Conservation (phyloP, 768 basidiomycete species). For the Neoboletus subvelutipes region DNA sequence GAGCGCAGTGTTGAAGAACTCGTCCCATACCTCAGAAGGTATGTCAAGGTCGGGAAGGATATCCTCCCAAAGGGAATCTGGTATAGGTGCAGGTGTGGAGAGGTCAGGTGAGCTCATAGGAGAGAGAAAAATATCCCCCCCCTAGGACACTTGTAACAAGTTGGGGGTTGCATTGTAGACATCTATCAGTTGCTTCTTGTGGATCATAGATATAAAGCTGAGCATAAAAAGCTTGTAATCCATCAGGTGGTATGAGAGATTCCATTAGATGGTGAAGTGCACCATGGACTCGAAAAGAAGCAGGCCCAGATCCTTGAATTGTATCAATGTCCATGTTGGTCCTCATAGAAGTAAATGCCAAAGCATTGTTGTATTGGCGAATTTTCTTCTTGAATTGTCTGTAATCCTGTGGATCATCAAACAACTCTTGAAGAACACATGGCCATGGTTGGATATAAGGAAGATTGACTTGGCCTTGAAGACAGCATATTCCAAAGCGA, state of each 20-base stretch:
- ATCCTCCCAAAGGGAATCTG: no score
- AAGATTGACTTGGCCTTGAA: background rate
- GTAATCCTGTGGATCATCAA: background rate
- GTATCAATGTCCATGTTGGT: background rate
- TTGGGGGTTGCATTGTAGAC: background rate
- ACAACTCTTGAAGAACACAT: background rate
- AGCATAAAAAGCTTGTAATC: background rate
- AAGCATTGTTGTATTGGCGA: background rate
- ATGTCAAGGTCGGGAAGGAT: no score
- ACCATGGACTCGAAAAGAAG: background rate
- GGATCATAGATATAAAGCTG: background rate
- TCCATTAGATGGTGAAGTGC: background rate
- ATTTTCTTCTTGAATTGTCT: background rate
- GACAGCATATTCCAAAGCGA: background rate
- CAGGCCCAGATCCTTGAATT: background rate
- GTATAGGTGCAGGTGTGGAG: no score
- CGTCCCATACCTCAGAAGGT: no score
- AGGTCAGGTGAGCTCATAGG: no score
- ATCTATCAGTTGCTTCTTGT: background rate
- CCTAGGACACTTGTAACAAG: no score
- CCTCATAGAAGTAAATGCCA: background rate
- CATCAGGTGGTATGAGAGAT: background rate
- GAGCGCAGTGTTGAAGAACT: no score
- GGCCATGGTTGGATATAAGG: background rate
- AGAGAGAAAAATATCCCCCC: no score